Conservation (phyloP, 805 yeast species). For the Isabelozyma pseudorhagii region DNA sequence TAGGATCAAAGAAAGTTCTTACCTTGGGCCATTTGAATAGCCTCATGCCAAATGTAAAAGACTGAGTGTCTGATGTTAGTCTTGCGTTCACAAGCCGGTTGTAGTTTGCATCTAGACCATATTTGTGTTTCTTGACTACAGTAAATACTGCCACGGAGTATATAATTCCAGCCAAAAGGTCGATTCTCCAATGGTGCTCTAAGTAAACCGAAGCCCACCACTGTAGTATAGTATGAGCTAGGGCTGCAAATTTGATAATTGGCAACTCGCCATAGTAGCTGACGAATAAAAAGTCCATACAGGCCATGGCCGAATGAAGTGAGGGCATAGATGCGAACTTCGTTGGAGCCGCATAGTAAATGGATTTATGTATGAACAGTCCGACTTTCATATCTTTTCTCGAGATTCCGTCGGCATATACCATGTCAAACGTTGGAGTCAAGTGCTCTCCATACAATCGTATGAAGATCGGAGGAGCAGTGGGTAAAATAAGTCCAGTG, state of each 20-base stretch:
- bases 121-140: constrained; percentile 29
- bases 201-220: constrained; percentile 77
- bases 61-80: constrained; percentile 35
- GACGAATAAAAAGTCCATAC: constrained; percentile 44
- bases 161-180: constrained; percentile 51
- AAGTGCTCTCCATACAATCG: constrained; percentile 57
- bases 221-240: constrained; percentile 49
- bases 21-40: constrained; percentile 48
- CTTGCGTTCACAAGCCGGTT: constrained; percentile 37
- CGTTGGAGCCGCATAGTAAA: constrained; percentile 65
- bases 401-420: constrained; percentile 69
- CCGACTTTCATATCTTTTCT: constrained; percentile 64
- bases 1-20: constrained; percentile 53
- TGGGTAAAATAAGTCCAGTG: constrained; percentile 63
- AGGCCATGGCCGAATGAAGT: constrained; percentile 65
- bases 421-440: constrained; percentile 58
- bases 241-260: constrained; percentile 30
- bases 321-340: constrained; percentile 69
- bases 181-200: constrained; percentile 71
- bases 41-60: constrained; percentile 63
- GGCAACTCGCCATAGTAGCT: constrained; percentile 37
- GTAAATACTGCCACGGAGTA: constrained; percentile 49
- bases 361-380: constrained; percentile 55
- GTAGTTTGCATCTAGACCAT: constrained; percentile 29
- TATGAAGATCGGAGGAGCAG: constrained; percentile 75